A percentile compares a stretch with the other conserved stretches of the same genome.
Conservation (phyloP, 2,329 filamentous ascomycete species). For the Dactylonectria macrodidyma region DNA sequence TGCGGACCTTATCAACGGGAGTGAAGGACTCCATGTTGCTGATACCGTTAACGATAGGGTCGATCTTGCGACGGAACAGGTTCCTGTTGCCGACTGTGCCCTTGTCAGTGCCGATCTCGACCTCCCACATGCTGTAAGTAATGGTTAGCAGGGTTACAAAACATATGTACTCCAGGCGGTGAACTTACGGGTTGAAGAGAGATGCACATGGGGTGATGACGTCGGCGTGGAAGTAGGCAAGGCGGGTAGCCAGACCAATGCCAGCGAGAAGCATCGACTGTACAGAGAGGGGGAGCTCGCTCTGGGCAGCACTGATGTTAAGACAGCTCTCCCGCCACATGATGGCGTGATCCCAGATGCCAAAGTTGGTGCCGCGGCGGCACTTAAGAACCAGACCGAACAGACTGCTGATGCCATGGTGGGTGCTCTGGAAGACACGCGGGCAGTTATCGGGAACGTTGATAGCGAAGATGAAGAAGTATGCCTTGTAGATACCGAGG, state of each 20-base stretch:
- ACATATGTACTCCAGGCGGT: background rate
- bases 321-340: slow-evolving; percentile 40
- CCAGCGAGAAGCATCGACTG: slow-evolving; percentile 39
- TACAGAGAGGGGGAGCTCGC: slow-evolving; percentile 34
- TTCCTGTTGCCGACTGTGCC: slow-evolving; percentile 33
- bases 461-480: slow-evolving; percentile 38
- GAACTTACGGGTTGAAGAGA: slow-evolving; percentile 38
- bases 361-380: slow-evolving; percentile 35
- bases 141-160: background rate
- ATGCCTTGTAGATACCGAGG: slow-evolving; percentile 34
- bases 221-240: slow-evolving; percentile 40
- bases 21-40: slow-evolving; percentile 38
- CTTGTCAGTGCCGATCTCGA: slow-evolving; percentile 36
- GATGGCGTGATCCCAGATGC: slow-evolving; percentile 42
- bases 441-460: slow-evolving; percentile 35
- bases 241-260: slow-evolving; percentile 36
- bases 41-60: slow-evolving; percentile 40
- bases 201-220: slow-evolving; percentile 40
- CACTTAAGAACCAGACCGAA: slow-evolving; percentile 36
- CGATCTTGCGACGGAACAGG: slow-evolving; percentile 36
- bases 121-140: slow-evolving; percentile 36
- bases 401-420: slow-evolving; percentile 39
- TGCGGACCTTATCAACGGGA: slow-evolving; percentile 36
- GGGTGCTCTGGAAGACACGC: slow-evolving; percentile 39
- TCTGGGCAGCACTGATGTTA: slow-evolving; percentile 40